These are phyloP conservation scores for Globisporangium canariense DNA, from an alignment of 352 stramenopile genomes.

Conservation along the genomic window DNA sequence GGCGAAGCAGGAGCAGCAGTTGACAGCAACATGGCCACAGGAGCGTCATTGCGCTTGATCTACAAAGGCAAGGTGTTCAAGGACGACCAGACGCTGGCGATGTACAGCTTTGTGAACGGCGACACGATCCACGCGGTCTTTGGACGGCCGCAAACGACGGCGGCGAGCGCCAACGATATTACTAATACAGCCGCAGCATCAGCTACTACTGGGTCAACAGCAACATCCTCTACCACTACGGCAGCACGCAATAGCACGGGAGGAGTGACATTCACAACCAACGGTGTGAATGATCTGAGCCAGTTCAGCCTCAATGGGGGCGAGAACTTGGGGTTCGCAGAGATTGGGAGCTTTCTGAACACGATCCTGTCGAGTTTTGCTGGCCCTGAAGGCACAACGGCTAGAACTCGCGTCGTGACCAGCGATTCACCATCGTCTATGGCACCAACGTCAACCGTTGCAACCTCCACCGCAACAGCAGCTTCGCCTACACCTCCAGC, in stretches of 20 bases:
- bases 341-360: slow-evolving; percentile 16
- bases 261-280: neutral
- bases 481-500: neutral
- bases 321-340: slow-evolving; percentile 10
- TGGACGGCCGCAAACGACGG: slow-evolving; percentile 11
- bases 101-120: slow-evolving; percentile 30
- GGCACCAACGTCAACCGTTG: neutral
- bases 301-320: slow-evolving; percentile 16
- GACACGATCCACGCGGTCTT: slow-evolving; percentile 47
- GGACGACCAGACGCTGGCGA: slow-evolving; percentile 28
- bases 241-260: neutral
- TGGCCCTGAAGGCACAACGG: slow-evolving; percentile 1
- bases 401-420: slow-evolving; percentile 6
- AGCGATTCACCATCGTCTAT: neutral
- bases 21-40: neutral
- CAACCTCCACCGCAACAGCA: neutral
- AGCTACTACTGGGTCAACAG: neutral
- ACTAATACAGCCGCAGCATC: neutral
- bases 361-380: slow-evolving; percentile 20
- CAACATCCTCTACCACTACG: neutral
- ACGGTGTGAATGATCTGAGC: slow-evolving; percentile 5
- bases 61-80: slow-evolving; percentile 57
- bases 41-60: slow-evolving; percentile 30
- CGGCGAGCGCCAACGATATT: neutral
- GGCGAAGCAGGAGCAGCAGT: neutral